Conservation (phyloP, 495 filamentous ascomycete species). For the Astrocystis sublimbata region DNA sequence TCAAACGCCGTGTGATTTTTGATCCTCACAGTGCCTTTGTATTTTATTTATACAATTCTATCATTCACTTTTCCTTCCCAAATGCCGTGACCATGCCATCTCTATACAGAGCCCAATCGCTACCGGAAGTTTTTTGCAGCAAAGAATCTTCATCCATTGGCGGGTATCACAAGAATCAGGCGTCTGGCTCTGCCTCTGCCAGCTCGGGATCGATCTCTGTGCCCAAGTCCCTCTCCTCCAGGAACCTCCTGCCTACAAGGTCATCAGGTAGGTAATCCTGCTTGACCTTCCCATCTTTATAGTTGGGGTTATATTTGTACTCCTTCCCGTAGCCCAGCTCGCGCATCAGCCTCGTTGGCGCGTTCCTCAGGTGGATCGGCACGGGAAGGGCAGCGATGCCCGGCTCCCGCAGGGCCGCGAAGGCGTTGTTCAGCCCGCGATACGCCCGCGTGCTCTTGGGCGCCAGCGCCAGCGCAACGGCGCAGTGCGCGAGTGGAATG, state of each 20-base stretch:
- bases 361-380: conserved; percentile 86
- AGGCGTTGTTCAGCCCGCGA: conserved; percentile 75
- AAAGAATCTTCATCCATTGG: too few species aligned
- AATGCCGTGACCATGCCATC: too few species aligned
- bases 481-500: conserved; percentile 86
- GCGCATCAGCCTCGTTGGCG: conserved; percentile 88
- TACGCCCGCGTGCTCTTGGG: conserved; percentile 88
- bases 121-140: background rate
- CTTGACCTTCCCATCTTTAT: conserved; percentile 74
- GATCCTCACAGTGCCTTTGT: background rate
- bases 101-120: background rate
- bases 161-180: background rate
- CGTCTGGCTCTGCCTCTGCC: conserved; percentile 40
- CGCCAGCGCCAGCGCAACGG: conserved; percentile 78
- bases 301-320: conserved; percentile 97
- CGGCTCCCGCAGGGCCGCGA: conserved; percentile 71
- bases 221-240: conserved; percentile 83
- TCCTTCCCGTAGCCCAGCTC: conserved; percentile 86
- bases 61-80: background rate
- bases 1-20: background rate
- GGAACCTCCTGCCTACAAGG: conserved; percentile 66
- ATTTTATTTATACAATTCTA: background rate
- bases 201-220: conserved; percentile 66
- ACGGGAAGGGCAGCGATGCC: conserved; percentile 77
- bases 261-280: conserved; percentile 88